Evolutionary conservation across 306 rosid species (phyloP).

Genomic region (Crotalaria pallida): DNA sequence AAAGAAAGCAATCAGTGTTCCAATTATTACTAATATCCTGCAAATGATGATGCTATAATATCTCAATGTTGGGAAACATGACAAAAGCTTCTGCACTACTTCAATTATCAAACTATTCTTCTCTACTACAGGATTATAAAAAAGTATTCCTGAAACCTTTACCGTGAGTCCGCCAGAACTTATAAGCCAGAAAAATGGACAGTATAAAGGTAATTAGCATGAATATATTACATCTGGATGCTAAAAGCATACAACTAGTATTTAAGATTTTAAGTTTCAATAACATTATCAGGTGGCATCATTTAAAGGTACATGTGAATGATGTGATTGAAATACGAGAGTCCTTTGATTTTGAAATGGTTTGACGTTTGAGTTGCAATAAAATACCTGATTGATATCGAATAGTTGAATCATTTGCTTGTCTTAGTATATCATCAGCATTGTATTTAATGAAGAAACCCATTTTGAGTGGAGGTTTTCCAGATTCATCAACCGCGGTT

Average conservation of each 20-base stretch:
- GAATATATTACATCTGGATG: neutral
- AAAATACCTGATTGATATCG: constrained; percentile 57
- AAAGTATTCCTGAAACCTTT: neutral
- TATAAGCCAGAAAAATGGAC: neutral
- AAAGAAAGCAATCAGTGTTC: neutral
- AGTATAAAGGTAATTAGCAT: neutral
- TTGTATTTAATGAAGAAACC: constrained; percentile 67
- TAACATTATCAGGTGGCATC: neutral
- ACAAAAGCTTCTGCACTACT: neutral
- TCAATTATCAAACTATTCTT: neutral
- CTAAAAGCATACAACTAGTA: neutral
- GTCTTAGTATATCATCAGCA: constrained; percentile 58
- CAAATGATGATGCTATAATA: neutral
- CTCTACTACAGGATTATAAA: neutral
- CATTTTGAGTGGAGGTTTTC: constrained; percentile 51
- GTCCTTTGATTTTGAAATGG: neutral
- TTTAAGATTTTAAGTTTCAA: neutral
- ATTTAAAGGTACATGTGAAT: neutral
- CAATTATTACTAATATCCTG: neutral
- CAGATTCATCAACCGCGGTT: constrained; percentile 54
- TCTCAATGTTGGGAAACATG: neutral
- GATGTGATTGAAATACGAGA: no score
- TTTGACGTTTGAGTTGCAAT: neutral
- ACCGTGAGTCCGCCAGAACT: neutral
- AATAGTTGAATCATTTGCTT: constrained; percentile 68